Evolutionary conservation across 2,329 filamentous ascomycete genomes (phyloP).

Genomic region (Ophiocordyceps camponoti-floridani): DNA sequence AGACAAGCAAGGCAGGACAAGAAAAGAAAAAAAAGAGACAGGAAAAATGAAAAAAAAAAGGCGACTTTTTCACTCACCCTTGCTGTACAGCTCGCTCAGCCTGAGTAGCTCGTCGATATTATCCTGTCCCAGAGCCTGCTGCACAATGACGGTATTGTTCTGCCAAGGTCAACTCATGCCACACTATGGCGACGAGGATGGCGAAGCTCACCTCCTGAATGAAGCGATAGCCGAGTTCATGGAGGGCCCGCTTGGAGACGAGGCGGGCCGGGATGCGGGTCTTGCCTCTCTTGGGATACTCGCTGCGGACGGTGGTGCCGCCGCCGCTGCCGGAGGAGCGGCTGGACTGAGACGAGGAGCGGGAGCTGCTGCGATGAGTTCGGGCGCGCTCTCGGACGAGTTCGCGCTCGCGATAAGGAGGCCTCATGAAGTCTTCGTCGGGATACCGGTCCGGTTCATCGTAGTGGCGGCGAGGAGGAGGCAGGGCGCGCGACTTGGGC

Average conservation of each 20-base stretch:
- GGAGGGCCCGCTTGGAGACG: slow-evolving; percentile 63
- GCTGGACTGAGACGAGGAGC: slow-evolving; percentile 25
- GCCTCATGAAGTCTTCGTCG: slow-evolving; percentile 48
- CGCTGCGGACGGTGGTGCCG: slow-evolving; percentile 33
- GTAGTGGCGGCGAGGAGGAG: slow-evolving; percentile 39
- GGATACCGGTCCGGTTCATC: slow-evolving; percentile 54
- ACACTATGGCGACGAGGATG: too few relatives aligned
- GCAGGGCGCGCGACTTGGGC: slow-evolving; percentile 42
- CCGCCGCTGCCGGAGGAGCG: slow-evolving; percentile 27
- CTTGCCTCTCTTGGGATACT: slow-evolving; percentile 71
- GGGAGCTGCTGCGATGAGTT: slow-evolving; percentile 21
- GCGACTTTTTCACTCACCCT: slow-evolving; percentile 18
- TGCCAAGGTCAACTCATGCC: slow-evolving; percentile 14
- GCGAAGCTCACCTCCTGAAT: slow-evolving; percentile 53
- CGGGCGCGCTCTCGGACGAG: slow-evolving; percentile 26
- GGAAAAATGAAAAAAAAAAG: too few relatives aligned
- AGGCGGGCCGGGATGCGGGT: slow-evolving; percentile 71
- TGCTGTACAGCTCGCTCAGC: slow-evolving; percentile 60
- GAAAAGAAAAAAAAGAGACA: too few relatives aligned
- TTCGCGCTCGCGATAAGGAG: slow-evolving; percentile 42
- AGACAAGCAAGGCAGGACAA: too few relatives aligned
- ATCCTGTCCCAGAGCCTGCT: slow-evolving; percentile 70
- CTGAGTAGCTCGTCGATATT: slow-evolving; percentile 84
- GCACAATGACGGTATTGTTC: slow-evolving; percentile 67
- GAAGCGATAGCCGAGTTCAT: slow-evolving; percentile 73